A percentile compares a stretch with the other conserved stretches of the same genome.
Conservation (phyloP, 768 basidiomycete species). For the Rhodotorula kratochvilovae region DNA sequence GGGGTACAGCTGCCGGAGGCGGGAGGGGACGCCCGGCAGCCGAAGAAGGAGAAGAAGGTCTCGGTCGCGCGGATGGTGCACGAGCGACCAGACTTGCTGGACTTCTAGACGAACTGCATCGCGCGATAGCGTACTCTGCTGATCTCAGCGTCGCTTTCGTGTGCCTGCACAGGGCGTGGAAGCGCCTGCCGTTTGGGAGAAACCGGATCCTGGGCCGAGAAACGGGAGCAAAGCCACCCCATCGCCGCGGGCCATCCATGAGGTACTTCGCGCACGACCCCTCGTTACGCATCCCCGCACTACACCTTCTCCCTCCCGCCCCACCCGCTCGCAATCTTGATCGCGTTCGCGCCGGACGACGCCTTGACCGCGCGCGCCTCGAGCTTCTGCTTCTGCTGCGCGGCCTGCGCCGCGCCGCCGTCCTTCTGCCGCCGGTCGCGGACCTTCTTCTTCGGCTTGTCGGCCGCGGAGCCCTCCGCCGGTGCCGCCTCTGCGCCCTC, state of each 20-base stretch:
- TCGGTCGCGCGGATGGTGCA: conserved; percentile 26
- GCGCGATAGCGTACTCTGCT: no score
- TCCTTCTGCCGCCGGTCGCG: conserved; percentile 14
- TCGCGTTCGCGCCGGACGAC: conserved; percentile 24
- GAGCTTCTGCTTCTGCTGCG: conserved; percentile 11
- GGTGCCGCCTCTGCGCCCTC: not conserved
- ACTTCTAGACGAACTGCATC: conserved; percentile 13
- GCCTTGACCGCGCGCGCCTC: conserved; percentile 19
- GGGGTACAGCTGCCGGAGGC: conserved; percentile 1
- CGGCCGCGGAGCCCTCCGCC: not conserved
- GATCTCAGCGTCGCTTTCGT: no score
- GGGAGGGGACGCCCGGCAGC: not conserved
- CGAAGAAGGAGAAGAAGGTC: not conserved
- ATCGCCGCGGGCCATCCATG: no score
- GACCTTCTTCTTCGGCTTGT: conserved; percentile 29
- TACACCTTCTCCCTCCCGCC: conserved; percentile 14
- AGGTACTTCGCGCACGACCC: no score
- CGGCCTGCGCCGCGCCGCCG: not conserved
- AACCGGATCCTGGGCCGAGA: no score
- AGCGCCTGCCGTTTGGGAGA: no score
- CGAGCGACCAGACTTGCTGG: conserved; percentile 21
- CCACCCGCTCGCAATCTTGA: conserved; percentile 32
- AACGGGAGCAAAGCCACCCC: no score
- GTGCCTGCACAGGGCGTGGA: no score
- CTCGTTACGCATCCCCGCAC: not conserved